A percentile compares a stretch with the other conserved stretches of the same genome.
Conservation (phyloP, 768 basidiomycete species). For the Paxillus ammoniavirescens region DNA sequence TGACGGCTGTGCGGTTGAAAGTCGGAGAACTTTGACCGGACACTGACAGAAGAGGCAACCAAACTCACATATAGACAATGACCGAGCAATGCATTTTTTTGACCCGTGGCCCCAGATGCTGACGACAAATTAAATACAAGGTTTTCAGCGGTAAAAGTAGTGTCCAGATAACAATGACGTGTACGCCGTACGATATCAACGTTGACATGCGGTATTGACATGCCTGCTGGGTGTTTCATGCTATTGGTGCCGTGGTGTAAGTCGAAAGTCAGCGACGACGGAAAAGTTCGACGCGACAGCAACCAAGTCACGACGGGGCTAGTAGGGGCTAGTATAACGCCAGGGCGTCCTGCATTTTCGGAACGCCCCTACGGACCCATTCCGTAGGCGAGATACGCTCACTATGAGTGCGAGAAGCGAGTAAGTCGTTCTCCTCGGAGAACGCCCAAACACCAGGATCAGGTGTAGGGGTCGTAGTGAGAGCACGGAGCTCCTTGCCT, state of each 20-base stretch:
- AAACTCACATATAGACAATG: too few relatives aligned
- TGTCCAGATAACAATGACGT: too few relatives aligned
- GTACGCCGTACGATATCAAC: too few relatives aligned
- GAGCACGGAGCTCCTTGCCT: constrained; percentile 61
- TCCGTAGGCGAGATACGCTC: constrained; percentile 47
- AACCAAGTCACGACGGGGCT: not conserved
- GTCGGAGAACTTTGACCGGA: too few relatives aligned
- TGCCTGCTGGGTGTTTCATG: not conserved
- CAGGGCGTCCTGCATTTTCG: constrained; percentile 39
- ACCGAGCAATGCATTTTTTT: too few relatives aligned
- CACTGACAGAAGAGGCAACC: too few relatives aligned
- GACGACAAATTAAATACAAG: not conserved
- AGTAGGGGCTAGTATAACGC: not conserved
- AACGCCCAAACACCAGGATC: constrained; percentile 62
- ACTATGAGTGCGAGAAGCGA: constrained; percentile 28
- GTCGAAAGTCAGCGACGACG: not conserved
- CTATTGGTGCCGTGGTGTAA: not conserved
- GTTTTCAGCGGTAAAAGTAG: not conserved
- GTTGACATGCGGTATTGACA: too few relatives aligned
- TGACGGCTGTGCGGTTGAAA: too few relatives aligned
- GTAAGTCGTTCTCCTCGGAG: constrained; percentile 57
- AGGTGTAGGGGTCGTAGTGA: constrained; percentile 60
- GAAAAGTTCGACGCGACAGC: not conserved
- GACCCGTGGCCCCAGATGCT: not conserved
- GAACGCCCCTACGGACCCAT: constrained; percentile 53